These are phyloP conservation scores for Yarrowia sp. DNA, from an alignment of 805 yeast species.

Conservation along the genomic window DNA sequence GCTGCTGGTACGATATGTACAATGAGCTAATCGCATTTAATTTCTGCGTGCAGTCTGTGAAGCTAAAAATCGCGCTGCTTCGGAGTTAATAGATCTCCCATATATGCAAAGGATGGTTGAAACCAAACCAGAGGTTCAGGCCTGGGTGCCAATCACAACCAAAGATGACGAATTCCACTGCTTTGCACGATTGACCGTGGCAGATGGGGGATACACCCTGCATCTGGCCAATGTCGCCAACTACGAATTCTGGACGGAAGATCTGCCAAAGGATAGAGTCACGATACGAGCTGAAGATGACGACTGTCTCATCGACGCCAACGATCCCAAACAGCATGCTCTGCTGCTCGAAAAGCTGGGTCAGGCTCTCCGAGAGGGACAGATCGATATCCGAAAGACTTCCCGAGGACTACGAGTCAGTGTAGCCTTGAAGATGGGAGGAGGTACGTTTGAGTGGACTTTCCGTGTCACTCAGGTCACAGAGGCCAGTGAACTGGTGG, in stretches of 20 bases:
- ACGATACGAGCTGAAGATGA: constrained; percentile 35
- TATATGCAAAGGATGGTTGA: background rate
- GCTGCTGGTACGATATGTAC: constrained; percentile 14
- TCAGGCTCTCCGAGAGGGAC: constrained; percentile 4
- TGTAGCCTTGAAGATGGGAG: constrained; percentile 8
- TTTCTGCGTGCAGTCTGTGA: constrained; percentile 5
- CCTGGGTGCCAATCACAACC: constrained; percentile 20
- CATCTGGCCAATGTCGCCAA: constrained; percentile 7
- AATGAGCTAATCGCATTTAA: constrained; percentile 31
- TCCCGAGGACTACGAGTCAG: constrained; percentile 15
- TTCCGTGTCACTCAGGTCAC: constrained; percentile 4
- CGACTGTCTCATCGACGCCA: constrained; percentile 36
- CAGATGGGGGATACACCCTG: constrained; percentile 9
- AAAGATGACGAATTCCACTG: constrained; percentile 6
- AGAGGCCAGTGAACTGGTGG: background rate
- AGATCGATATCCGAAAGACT: constrained; percentile 3
- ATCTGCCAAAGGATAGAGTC: constrained; percentile 15
- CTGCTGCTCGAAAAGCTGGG: constrained; percentile 19
- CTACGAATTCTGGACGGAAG: constrained; percentile 14
- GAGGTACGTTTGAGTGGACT: constrained; percentile 14
- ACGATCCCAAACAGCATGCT: constrained; percentile 20
- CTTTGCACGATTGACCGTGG: constrained; percentile 4
- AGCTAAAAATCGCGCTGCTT: constrained; percentile 19
- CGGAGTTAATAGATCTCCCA: constrained; percentile 16
- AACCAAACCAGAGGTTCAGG: background rate